These are phyloP conservation scores for Medicago ruthenica DNA, from an alignment of 306 rosid species.

Conservation along the genomic window DNA sequence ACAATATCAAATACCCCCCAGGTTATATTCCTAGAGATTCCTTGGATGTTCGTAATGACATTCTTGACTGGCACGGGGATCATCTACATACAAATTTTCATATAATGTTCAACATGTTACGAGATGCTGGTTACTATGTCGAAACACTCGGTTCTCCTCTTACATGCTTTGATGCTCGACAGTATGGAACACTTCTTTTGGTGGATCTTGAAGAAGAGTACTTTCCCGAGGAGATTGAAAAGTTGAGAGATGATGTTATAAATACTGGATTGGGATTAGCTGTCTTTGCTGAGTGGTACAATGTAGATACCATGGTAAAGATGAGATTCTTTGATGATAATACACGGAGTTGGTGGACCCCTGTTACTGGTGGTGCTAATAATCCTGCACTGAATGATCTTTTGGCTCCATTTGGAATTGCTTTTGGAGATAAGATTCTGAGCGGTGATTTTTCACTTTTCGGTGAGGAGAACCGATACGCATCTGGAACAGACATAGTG, in stretches of 20 bases:
- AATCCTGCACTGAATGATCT: conserved; percentile 90
- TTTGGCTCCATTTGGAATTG: conserved; percentile 95
- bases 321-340: conserved; percentile 97
- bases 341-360: conserved; percentile 99
- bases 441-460: conserved; percentile 90
- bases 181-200: conserved; percentile 87
- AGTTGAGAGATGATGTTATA: conserved; percentile 83
- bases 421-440: conserved; percentile 93
- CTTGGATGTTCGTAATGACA: conserved; percentile 96
- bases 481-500: conserved; percentile 94
- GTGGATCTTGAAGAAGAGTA: conserved; percentile 99
- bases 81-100: conserved; percentile 95
- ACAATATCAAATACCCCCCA: conserved; percentile 93
- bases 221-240: conserved; percentile 94
- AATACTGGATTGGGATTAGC: conserved; percentile 86
- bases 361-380: conserved; percentile 96
- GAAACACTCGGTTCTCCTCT: conserved; percentile 96
- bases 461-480: conserved; percentile 94
- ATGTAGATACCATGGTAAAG: conserved; percentile 94
- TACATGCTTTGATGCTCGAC: conserved; percentile 92
- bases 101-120: conserved; percentile 93
- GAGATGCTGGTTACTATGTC: conserved; percentile 86
- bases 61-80: conserved; percentile 99
- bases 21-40: conserved; percentile 98
- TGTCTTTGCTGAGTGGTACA: conserved; percentile 97